Conservation (phyloP, 441 rosid species). For the Iberis amara region DNA sequence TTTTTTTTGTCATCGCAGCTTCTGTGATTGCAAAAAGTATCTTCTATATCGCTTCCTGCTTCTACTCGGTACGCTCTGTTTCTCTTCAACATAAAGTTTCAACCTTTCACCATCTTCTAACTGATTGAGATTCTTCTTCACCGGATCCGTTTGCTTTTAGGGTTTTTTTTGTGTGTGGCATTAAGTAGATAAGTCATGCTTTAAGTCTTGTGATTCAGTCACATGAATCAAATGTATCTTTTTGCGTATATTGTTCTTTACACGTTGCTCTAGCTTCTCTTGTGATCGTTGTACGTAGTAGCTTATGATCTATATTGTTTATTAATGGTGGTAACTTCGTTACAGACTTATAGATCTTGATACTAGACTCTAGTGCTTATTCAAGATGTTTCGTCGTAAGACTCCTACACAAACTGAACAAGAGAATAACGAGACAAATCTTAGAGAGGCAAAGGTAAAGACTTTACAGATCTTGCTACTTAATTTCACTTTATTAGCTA, state of each 20-base stretch:
- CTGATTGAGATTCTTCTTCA: neutral
- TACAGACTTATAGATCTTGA: slow-evolving; percentile 10
- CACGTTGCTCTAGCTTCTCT: no score
- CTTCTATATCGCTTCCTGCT: neutral
- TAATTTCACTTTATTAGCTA: neutral
- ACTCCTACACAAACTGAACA: slow-evolving; percentile 40
- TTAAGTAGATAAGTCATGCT: slow-evolving; percentile 27
- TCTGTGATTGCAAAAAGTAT: neutral
- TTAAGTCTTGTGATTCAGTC: slow-evolving; percentile 14
- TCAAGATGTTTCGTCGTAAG: slow-evolving; percentile 64
- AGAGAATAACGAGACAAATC: slow-evolving; percentile 37
- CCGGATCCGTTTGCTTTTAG: neutral
- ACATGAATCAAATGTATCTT: neutral
- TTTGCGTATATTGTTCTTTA: no score
- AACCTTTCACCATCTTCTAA: neutral
- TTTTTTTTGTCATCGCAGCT: no score
- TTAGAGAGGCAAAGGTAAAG: slow-evolving; percentile 58
- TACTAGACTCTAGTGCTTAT: slow-evolving; percentile 17
- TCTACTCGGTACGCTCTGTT: neutral
- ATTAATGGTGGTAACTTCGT: slow-evolving; percentile 3
- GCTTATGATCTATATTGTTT: neutral
- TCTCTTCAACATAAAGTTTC: slow-evolving; percentile 1
- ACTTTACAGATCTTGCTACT: neutral
- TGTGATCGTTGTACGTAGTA: neutral
- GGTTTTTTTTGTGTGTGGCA: neutral